Conservation (phyloP, 176 grass and related monocot genomes). For the Hsuehochloa calcarea region DNA sequence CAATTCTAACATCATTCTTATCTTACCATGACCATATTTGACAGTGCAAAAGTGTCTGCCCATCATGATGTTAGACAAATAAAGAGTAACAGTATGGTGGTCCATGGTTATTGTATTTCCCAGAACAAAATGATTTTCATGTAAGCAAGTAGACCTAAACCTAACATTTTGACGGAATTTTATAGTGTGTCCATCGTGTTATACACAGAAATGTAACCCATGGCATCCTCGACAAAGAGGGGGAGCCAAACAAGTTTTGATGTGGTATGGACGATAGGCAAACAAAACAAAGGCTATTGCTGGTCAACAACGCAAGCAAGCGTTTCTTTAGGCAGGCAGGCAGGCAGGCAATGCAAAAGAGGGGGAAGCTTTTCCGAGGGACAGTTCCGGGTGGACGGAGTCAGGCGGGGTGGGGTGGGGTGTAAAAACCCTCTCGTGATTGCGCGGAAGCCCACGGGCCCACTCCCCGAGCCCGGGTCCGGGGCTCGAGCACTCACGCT, state of each 20-base stretch:
- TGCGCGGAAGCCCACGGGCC: slow-evolving; percentile 24
- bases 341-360: background rate
- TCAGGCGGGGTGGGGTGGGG: background rate
- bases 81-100: background rate
- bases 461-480: background rate
- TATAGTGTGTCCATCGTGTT: background rate
- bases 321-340: background rate
- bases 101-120: background rate
- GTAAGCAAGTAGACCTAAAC: background rate
- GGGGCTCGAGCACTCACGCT: background rate
- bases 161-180: background rate
- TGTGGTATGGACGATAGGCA: background rate
- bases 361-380: background rate
- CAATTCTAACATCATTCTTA: background rate
- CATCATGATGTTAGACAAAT: background rate
- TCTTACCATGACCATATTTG: background rate
- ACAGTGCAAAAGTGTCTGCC: background rate
- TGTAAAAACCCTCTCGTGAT: background rate
- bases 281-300: background rate
- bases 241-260: background rate
- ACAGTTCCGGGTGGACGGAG: slow-evolving; percentile 28
- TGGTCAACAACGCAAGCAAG: slow-evolving; percentile 8
- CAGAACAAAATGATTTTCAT: background rate
- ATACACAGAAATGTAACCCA: background rate
- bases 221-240: no score